Evolutionary conservation across 352 stramenopile species (phyloP).

Genomic region (Globisporangium cylindrosporum): DNA sequence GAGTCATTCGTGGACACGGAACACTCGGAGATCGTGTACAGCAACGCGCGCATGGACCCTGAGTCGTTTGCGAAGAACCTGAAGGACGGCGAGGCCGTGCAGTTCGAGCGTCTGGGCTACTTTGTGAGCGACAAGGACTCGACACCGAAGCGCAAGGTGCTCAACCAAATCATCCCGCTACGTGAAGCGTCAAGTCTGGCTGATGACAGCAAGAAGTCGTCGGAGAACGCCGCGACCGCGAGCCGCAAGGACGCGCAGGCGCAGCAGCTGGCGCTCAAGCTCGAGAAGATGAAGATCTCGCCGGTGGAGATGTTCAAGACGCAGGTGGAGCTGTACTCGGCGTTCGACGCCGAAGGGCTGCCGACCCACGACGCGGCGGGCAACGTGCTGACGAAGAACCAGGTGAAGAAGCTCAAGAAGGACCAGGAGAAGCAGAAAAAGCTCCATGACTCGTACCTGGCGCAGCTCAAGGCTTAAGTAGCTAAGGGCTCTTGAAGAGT

Average conservation of each 20-base stretch:
- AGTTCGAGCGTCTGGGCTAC: constrained; percentile 98
- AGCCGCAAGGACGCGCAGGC: constrained; percentile 81
- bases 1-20: constrained; percentile 82
- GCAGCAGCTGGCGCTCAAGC: constrained; percentile 87
- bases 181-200: constrained; percentile 71
- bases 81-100: constrained; percentile 71
- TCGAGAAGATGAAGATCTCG: constrained; percentile 91
- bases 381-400: constrained; percentile 68
- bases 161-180: constrained; percentile 97
- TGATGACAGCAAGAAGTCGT: constrained; percentile 46
- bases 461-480: constrained; percentile 17
- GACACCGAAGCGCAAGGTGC: constrained; percentile 87
- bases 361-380: constrained; percentile 73
- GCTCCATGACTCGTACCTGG: constrained; percentile 65
- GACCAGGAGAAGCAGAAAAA: constrained; percentile 89
- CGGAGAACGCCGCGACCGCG: constrained; percentile 23
- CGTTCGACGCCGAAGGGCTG: constrained; percentile 67
- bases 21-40: constrained; percentile 80
- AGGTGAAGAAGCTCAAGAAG: constrained; percentile 88
- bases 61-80: constrained; percentile 57
- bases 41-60: constrained; percentile 88
- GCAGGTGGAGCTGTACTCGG: constrained; percentile 64
- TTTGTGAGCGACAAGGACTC: constrained; percentile 97
- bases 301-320: constrained; percentile 80
- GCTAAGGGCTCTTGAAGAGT: not conserved